Evolutionary conservation across 1,284 basidiomycete species (phyloP).

Genomic region (Ustilago nuda): DNA sequence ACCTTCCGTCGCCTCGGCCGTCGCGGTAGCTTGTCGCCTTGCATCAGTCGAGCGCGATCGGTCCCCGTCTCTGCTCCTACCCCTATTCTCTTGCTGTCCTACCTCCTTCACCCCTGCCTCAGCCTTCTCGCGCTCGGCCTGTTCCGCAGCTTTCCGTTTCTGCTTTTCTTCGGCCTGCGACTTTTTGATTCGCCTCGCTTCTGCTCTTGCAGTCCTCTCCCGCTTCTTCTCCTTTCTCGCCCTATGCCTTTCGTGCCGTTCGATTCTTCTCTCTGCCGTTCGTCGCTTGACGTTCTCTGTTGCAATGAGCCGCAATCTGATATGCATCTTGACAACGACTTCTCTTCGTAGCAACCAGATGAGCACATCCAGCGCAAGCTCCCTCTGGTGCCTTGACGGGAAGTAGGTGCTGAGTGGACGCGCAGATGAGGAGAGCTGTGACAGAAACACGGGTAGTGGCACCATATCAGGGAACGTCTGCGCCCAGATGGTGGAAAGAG

Average conservation of each 20-base stretch:
- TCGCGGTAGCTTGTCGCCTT: neutral
- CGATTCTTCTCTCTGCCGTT: constrained; percentile 39
- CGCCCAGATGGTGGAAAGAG: constrained; percentile 77
- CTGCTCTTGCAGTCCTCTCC: constrained; percentile 22
- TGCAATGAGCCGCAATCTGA: constrained; percentile 85
- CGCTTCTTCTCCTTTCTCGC: constrained; percentile 27
- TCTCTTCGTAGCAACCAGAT: constrained; percentile 90
- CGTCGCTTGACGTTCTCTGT: constrained; percentile 79
- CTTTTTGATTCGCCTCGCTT: constrained; percentile 31
- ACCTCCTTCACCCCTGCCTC: constrained; percentile 4
- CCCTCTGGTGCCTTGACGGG: constrained; percentile 38
- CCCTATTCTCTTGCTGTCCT: constrained; percentile 22
- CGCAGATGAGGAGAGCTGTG: constrained; percentile 44
- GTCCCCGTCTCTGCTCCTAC: constrained; percentile 43
- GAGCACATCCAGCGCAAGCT: constrained; percentile 83
- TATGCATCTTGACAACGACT: constrained; percentile 84
- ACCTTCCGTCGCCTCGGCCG: neutral
- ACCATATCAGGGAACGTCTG: constrained; percentile 78
- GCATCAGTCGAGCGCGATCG: constrained; percentile 29
- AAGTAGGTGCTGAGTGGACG: constrained; percentile 49
- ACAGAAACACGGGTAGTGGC: constrained; percentile 72
- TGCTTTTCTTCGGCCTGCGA: constrained; percentile 34
- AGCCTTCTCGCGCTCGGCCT: constrained; percentile 5
- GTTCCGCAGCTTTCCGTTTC: constrained; percentile 22
- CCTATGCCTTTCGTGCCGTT: constrained; percentile 34